Conservation (phyloP, 352 stramenopile species). For the Globisporangium parvum region DNA sequence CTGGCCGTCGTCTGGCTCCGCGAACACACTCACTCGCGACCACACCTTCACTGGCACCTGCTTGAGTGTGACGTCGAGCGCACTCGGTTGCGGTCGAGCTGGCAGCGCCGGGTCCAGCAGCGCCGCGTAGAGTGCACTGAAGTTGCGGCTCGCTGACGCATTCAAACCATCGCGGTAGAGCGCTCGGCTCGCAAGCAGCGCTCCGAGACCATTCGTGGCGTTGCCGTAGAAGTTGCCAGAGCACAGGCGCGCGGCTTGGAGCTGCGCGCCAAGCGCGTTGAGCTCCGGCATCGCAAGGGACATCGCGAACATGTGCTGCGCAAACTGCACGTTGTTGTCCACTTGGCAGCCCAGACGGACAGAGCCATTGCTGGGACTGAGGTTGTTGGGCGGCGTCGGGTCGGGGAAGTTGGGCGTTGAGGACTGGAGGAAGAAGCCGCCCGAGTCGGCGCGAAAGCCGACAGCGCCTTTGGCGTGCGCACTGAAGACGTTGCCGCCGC, state of each 20-base stretch:
- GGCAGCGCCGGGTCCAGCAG: slow-evolving; percentile 37
- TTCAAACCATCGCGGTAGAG: slow-evolving; percentile 38
- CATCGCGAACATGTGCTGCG: slow-evolving; percentile 64
- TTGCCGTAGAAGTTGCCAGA: slow-evolving; percentile 60
- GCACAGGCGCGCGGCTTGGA: slow-evolving; percentile 60
- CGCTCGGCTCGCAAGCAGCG: slow-evolving; percentile 27
- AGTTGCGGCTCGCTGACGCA: slow-evolving; percentile 21
- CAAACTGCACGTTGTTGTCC: slow-evolving; percentile 76
- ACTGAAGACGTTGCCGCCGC: slow-evolving; percentile 47
- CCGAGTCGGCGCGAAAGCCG: slow-evolving; percentile 32
- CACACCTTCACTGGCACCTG: not conserved
- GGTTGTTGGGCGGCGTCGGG: slow-evolving; percentile 27
- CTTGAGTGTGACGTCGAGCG: slow-evolving; percentile 26
- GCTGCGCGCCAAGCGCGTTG: slow-evolving; percentile 28
- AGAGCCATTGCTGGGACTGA: slow-evolving; percentile 28
- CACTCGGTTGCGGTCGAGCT: slow-evolving; percentile 12
- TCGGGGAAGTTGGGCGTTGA: slow-evolving; percentile 78
- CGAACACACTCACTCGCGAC: slow-evolving; percentile 13
- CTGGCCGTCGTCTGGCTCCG: not conserved
- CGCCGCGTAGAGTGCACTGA: slow-evolving; percentile 39
- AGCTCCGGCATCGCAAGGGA: slow-evolving; percentile 44
- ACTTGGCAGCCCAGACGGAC: slow-evolving; percentile 62
- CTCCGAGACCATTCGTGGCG: slow-evolving; percentile 17
- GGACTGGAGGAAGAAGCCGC: slow-evolving; percentile 69
- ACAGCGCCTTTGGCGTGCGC: slow-evolving; percentile 71